Evolutionary conservation across 1,139 yeast genomes (phyloP), one percentile per base, ranked within the genome.

Genomic region (Candida mesenterica): DNA sequence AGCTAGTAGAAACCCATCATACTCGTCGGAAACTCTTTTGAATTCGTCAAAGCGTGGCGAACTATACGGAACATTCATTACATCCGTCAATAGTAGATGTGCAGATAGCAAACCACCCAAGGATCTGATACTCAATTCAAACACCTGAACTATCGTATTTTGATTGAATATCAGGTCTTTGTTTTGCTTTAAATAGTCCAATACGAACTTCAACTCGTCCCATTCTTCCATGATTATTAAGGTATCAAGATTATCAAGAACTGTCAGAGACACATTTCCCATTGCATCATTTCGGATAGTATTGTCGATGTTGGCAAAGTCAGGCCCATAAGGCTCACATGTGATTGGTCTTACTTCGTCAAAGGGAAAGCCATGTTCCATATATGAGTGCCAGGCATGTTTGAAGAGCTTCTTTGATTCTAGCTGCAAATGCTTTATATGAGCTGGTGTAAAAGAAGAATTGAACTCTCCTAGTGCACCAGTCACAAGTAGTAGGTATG

Each of bases 341-440:
- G 82, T 57, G 4, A 86, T 52, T 0, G 97, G 97, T 28, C 72
- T 62, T 5, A 90, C 77, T 52, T 88, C 97, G 57, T 90, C 97
- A 17, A 66, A 75, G 0, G 97, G 97, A 50, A 77, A 88, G 1
- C 89, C 97, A 50, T 71, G 52, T 1, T 62, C 57, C 65, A 85
- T 67, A 54, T 90, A 90, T n/a, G 80, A 72, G 34, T 67, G 52
- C 84, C 94, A 86, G 1, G 86, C 94, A 60, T 86, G 95, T 39
- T 76, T 59, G 49, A 89, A 87, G 34, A 89, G 62, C 2, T 57
- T 51, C 41, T 58, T 61, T 0, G 94, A 78, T 43, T 80, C 79
- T 15, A 66, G 53, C 43, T 65, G 65, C 23, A 82, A 64, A 10
- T 56, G 43, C 3, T 53, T 42, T 7, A 82, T 49, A 48, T 82